phyloP scores from a whole-genome alignment of 306 rosid species.

The Lathyrus oleraceus region DNA sequence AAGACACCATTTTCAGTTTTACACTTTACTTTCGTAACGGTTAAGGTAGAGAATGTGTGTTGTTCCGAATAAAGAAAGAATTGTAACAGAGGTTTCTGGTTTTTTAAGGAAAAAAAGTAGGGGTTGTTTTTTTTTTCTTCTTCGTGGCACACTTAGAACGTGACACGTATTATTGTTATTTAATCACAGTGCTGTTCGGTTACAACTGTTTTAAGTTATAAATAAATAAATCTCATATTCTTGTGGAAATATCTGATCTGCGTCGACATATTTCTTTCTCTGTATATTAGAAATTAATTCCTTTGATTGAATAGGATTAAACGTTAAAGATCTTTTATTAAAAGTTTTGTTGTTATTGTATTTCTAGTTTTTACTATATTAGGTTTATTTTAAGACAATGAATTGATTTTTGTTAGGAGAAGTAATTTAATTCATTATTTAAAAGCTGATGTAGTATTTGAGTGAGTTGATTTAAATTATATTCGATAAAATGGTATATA shows the following conservation, averaged over 20 bases:
- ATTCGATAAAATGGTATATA: too few species aligned
- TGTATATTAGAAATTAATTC: not conserved
- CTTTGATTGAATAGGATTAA: not conserved
- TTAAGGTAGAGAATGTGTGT: conserved; percentile 5
- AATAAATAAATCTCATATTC: too few species aligned
- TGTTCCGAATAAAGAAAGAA: not conserved
- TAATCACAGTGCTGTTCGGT: not conserved
- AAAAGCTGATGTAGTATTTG: too few species aligned
- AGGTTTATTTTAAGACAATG: not conserved
- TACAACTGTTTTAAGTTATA: not conserved
- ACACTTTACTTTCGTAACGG: conserved; percentile 5
- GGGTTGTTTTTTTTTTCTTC: not conserved
- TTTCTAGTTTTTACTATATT: not conserved
- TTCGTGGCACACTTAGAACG: not conserved
- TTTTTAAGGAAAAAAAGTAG: conserved; percentile 21
- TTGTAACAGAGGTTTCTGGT: not conserved
- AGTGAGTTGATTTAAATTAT: too few species aligned
- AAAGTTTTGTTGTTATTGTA: not conserved
- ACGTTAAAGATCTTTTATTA: not conserved
- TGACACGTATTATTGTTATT: conserved; percentile 9
- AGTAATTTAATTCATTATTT: too few species aligned
- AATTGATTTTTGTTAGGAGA: too few species aligned
- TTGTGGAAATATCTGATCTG: not conserved
- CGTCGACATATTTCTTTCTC: not conserved
- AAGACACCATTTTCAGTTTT: conserved; percentile 38